These are phyloP conservation scores for Plantago rigida DNA, from an alignment of 305 asterid species.

Conservation along the genomic window DNA sequence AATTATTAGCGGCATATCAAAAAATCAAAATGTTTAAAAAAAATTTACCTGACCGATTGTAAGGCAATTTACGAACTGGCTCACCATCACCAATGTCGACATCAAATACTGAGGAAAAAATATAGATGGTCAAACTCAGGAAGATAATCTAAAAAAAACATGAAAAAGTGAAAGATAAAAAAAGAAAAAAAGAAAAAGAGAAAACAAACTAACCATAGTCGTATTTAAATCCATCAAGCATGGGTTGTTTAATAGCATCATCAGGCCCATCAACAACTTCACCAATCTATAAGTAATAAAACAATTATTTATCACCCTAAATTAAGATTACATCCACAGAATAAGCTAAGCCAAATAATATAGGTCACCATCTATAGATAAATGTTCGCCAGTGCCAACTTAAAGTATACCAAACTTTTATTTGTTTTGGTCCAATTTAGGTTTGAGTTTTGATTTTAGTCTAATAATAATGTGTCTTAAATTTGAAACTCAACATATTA, in stretches of 20 bases:
- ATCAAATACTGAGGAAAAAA: constrained; percentile 63
- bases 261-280: constrained; percentile 97
- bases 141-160: background rate
- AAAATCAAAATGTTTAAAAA: background rate
- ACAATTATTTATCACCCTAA: constrained; percentile 4
- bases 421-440: too few relatives aligned
- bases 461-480: too few relatives aligned
- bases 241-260: constrained; percentile 45
- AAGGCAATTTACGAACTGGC: constrained; percentile 85
- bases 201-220: constrained; percentile 57
- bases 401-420: too few relatives aligned
- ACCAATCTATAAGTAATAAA: constrained; percentile 53
- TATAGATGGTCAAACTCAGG: constrained; percentile 26
- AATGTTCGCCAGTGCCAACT: too few relatives aligned
- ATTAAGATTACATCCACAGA: background rate
- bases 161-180: background rate
- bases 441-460: too few relatives aligned
- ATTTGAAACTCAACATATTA: too few relatives aligned
- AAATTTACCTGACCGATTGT: constrained; percentile 69
- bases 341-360: constrained; percentile 1
- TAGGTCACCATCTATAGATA: background rate
- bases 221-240: constrained; percentile 59
- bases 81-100: constrained; percentile 99
- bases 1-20: background rate
- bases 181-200: constrained; percentile 22